phyloP scores from a whole-genome alignment of 129 eudicot genomes.

The Ambrosia trifida region DNA sequence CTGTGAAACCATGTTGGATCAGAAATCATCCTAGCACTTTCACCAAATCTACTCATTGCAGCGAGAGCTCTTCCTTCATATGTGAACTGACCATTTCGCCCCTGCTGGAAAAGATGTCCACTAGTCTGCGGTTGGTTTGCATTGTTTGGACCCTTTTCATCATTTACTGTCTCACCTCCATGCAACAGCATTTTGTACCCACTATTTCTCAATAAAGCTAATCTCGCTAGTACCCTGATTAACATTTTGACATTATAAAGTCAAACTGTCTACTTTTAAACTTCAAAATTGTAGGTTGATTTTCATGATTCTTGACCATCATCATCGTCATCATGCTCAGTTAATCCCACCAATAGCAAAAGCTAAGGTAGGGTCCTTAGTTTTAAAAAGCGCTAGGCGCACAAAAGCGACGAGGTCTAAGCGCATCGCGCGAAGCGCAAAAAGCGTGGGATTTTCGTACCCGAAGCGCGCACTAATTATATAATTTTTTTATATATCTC shows the following conservation, averaged over 20 bases:
- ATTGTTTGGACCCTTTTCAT: constrained; percentile 38
- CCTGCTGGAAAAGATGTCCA: constrained; percentile 34
- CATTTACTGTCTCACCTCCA: constrained; percentile 73
- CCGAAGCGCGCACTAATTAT: too few relatives aligned
- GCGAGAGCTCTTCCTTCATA: constrained; percentile 83
- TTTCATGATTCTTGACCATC: constrained; percentile 6
- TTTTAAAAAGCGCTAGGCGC: too few relatives aligned
- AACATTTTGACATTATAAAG: neutral
- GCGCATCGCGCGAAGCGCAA: too few relatives aligned
- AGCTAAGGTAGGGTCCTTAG: too few relatives aligned
- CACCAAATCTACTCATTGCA: constrained; percentile 80
- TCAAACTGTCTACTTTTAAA: constrained; percentile 16
- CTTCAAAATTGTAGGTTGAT: neutral
- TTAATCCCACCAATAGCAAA: too few relatives aligned
- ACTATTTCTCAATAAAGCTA: constrained; percentile 59
- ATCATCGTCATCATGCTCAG: too few relatives aligned
- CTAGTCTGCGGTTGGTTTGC: constrained; percentile 28
- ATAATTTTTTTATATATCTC: too few relatives aligned
- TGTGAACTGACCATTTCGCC: constrained; percentile 42
- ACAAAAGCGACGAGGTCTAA: too few relatives aligned
- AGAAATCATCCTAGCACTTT: constrained; percentile 63
- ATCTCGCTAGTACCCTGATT: constrained; percentile 73
- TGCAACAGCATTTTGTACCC: constrained; percentile 94
- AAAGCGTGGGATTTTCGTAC: too few relatives aligned
- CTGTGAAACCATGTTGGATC: constrained; percentile 72